A percentile compares a stretch with the other conserved stretches of the same genome.
Evolutionary conservation across 305 asterid genomes (phyloP).

Genomic region (Solanum chacoense): DNA sequence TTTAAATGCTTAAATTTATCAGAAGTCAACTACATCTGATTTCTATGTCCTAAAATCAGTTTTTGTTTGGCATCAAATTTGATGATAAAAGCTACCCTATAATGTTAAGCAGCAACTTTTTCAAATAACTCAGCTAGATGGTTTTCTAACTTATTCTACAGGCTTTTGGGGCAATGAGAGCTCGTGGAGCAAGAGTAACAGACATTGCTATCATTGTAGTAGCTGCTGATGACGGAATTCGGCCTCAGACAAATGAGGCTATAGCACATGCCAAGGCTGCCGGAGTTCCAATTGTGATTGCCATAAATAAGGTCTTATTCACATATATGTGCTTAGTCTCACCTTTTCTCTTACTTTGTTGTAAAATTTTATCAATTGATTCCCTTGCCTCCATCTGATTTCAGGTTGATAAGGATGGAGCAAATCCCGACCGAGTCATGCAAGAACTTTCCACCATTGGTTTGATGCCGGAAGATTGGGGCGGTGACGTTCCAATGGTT

Average conservation of each 20-base stretch:
- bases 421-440: conserved; percentile 90
- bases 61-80: not conserved
- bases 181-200: conserved; percentile 99
- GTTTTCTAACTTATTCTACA: conserved; percentile 16
- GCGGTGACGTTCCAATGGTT: conserved; percentile 94
- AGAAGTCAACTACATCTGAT: not conserved
- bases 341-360: conserved; percentile 8
- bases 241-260: conserved; percentile 96
- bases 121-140: not conserved
- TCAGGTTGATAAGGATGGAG: conserved; percentile 97
- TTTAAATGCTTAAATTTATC: not conserved
- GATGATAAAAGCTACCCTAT: not conserved
- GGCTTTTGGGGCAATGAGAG: conserved; percentile 99
- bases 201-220: conserved; percentile 95
- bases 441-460: conserved; percentile 92
- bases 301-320: conserved; percentile 71
- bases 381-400: conserved; percentile 5
- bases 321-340: conserved; percentile 7
- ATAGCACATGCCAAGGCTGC: conserved; percentile 99
- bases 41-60: not conserved
- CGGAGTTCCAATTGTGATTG: conserved; percentile 82
- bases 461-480: conserved; percentile 99
- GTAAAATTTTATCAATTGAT: not conserved
- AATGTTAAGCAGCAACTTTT: not conserved
- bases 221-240: conserved; percentile 98